Percentiles rank a stretch among this genome's conserved stretches.
These are phyloP conservation scores for Podospora australis DNA, from an alignment of 495 filamentous ascomycete genomes.

Conservation along the genomic window DNA sequence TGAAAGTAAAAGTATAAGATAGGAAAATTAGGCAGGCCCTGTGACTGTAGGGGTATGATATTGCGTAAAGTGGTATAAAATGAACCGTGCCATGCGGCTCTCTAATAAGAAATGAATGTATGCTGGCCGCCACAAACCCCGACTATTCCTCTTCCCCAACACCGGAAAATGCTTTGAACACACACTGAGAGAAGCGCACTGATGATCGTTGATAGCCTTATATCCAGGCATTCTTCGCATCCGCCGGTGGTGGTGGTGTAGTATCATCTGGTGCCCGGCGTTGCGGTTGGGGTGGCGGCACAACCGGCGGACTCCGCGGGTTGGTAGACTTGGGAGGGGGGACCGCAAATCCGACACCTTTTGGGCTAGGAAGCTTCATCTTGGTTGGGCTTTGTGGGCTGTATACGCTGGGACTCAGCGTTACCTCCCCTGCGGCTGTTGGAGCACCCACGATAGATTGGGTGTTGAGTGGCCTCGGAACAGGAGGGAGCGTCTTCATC, in stretches of 20 bases:
- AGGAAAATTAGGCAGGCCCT: too few species aligned
- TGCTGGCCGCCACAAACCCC: too few species aligned
- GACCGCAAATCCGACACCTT: conserved; percentile 36
- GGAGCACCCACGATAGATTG: background rate
- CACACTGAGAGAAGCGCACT: background rate
- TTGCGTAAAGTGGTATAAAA: too few species aligned
- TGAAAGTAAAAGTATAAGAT: too few species aligned
- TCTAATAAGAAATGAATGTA: too few species aligned
- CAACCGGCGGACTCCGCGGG: conserved; percentile 12
- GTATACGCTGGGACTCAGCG: conserved; percentile 37
- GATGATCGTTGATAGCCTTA: conserved; percentile 1
- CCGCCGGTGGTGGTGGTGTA: background rate
- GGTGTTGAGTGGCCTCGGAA: conserved; percentile 16
- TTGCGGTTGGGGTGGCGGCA: conserved; percentile 10
- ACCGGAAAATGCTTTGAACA: conserved; percentile 23
- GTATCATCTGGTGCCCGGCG: conserved; percentile 12
- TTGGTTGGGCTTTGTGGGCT: conserved; percentile 35
- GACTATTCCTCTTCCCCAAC: too few species aligned
- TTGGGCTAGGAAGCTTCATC: conserved; percentile 37
- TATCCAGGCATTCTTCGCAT: conserved; percentile 25
- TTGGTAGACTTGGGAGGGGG: conserved; percentile 9
- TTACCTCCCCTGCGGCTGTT: conserved; percentile 21
- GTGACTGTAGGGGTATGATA: too few species aligned
- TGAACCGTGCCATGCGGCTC: too few species aligned
- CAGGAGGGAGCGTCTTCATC: conserved; percentile 34